Evolutionary conservation across 345 rosid genomes (phyloP), one percentile per base, ranked within the genome.

Genomic region (Trapa bicornis): DNA sequence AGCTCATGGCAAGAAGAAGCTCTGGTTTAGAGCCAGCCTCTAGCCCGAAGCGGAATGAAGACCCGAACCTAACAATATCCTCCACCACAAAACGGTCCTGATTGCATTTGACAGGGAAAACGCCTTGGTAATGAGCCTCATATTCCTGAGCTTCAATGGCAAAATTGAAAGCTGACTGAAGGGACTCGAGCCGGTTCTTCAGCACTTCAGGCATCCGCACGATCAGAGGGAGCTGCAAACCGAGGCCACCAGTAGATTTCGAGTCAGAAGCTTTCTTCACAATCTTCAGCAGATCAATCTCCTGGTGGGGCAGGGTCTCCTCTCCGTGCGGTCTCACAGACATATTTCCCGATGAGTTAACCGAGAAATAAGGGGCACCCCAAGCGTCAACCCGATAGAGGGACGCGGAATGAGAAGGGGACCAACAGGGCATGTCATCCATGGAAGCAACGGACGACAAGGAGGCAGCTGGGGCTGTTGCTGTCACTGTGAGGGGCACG

Each of bases 351-450:
- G 85, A 83, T 32, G 82, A 52, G 69, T 87, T 90, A 3, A 85
- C 92, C 3, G 86, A 37, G 77, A 90, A 93, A 62, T 93, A 93
- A 15, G 98, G 98, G 12, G 85, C 96, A 3, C 97, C 98, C 97
- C 97, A 92, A 17, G 77, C 81, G 47, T 86, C 87, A 47, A 92
- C 71, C 17, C 80, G 80, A 80, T 93, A 93, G 65, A 93, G 88
- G 1, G 83, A 66, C 9, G 87, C 41, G 16, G 98, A 88, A 71
- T 65, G 90, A 47, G 87, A 73, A 2, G 94, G 83, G 5, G 87
- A 86, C 98, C 98, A 93, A 64, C 71, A 72, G 69, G 82, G 66
- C 37, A 57, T 1, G 68, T 64, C 82, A 33, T 8, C 48, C 8
- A 65, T 45, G 66, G 74, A 57, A 37, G 72, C 65, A 29, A 77